Base-by-base conservation (phyloP, 23 red algal genomes). In the Gracilaria domingensis region DNA sequence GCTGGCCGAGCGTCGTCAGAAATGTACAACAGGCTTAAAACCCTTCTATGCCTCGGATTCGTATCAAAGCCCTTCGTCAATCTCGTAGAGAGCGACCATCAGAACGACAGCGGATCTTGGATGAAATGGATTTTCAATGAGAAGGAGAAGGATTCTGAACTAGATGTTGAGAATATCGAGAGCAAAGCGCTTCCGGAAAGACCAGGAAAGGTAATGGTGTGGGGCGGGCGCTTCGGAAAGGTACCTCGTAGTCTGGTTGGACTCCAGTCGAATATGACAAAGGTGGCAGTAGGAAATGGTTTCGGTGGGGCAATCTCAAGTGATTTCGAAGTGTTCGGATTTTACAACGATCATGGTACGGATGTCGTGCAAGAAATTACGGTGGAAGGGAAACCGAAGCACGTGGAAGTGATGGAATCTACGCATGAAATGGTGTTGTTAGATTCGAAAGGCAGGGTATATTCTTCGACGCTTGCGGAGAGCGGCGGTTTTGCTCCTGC, bases 351-450 rank as follows among this genome's bases (percentile, higher is more conserved):
- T 12, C 21, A 37, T 23, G 70, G 17, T 65, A 21, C 16, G 50
- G 85, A 80, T 67, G 40, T 24, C 6, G 85, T 89, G 0, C 37
- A 69, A 33, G 5, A 51, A 33, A 86, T 86, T 72, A 13, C 17
- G 12, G 40, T 70, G 2, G 12, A 24, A 2, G 67, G 51, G 64
- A 61, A 38, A 23, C 23, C 71, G 12, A 67, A 24, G 16, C 65
- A 89, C 60, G 67, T 89, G 13, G 85, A 67, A 39, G 85, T 89
- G 16, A 89, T 62, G 66, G 71, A 80, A 17, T 58, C 85, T 20
- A 34, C 34, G 3, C 59, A 57, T 21, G 39, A 89, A 67, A 35
- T 89, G 1, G 67, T 89, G 40, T 23, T 80, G 49, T 26, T 89
- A 26, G 57, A 77, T 77, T 58, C 85, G 0, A 32, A 34, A 23